Evolutionary conservation across 2,329 filamentous ascomycete species (phyloP).

Genomic region (Colletotrichum orchidophilum): DNA sequence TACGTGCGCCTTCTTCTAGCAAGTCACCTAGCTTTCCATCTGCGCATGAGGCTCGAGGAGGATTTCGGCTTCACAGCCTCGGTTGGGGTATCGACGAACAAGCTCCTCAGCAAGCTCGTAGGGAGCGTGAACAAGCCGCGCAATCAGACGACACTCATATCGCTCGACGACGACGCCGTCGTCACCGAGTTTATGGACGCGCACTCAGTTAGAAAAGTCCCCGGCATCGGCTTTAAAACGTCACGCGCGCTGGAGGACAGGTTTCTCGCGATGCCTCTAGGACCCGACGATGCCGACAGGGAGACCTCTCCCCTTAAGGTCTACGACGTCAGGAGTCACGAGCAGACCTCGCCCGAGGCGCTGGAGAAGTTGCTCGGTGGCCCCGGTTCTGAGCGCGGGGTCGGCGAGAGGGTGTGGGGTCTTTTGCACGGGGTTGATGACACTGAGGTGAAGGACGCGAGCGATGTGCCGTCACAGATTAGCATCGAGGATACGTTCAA

Average conservation of each 20-base stretch:
- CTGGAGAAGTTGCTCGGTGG: slow-evolving; percentile 77
- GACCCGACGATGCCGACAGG: slow-evolving; percentile 20
- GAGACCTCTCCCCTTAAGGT: slow-evolving; percentile 64
- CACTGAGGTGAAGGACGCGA: slow-evolving; percentile 75
- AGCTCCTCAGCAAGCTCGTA: slow-evolving; percentile 84
- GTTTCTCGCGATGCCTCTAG: slow-evolving; percentile 31
- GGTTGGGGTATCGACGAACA: slow-evolving; percentile 88
- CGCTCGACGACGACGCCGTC: slow-evolving; percentile 66
- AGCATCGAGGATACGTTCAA: slow-evolving; percentile 94
- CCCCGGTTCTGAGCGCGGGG: slow-evolving; percentile 74
- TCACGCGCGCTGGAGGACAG: slow-evolving; percentile 55
- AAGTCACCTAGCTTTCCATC: slow-evolving; percentile 80
- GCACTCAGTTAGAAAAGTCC: slow-evolving; percentile 82
- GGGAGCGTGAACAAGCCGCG: slow-evolving; percentile 88
- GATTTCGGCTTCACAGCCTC: slow-evolving; percentile 87
- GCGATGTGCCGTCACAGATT: slow-evolving; percentile 83
- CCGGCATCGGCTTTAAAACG: slow-evolving; percentile 86
- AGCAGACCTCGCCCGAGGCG: slow-evolving; percentile 68
- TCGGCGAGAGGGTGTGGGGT: slow-evolving; percentile 78
- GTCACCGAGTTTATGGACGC: slow-evolving; percentile 76
- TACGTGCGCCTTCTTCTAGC: slow-evolving; percentile 76
- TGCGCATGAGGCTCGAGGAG: slow-evolving; percentile 77
- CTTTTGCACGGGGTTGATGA: slow-evolving; percentile 85
- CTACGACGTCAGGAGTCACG: slow-evolving; percentile 68
- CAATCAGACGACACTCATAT: slow-evolving; percentile 84